Base-by-base conservation (phyloP, 2,329 filamentous ascomycete species). In the Diaporthe australafricana region DNA sequence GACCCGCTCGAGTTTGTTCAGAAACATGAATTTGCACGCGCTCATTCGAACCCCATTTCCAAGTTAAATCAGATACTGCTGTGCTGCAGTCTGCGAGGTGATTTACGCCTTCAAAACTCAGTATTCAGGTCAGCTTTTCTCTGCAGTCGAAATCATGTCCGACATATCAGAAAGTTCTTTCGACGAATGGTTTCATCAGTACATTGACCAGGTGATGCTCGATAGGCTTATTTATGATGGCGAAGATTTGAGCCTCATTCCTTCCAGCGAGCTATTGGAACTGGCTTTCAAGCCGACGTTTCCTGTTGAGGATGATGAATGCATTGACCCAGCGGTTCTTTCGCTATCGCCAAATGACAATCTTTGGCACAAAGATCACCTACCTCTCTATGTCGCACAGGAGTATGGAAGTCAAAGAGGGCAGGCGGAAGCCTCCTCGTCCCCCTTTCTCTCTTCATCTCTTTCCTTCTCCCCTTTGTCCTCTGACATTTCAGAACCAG, bases 11-110 rank as follows among this genome's bases (percentile, higher is more conserved):
- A 42, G 1, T 1, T 4, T 1, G 2, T 3, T 20, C 6, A 16
- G 1, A n/a, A n/a, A 9, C 8, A 1, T 20, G 22, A 1, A 8
- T 27, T 5, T 3, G 16, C n/a, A 27, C 3, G 7, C 3, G 5
- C 38, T 9, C 8, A 25, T 1, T 62, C 25, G 27, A 5, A 4
- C 9, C 7, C 5, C 0, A 16, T 0, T 45, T 11, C 35, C 20
- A 38, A 32, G 2, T n/a, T 35, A 17, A 14, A 35, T 14, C 1
- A 12, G 22, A 2, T 48, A 25, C 8, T 22, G 9, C 30, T 4
- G 6, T 55, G 32, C 32, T n/a, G 17, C 7, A 22, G 20, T 22
- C 17, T 35, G 9, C 8, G 20, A 35, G 30, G 30, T 35, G n/a
- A 25, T n/a, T n/a, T n/a, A n/a, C n/a, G n/a, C n/a, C n/a, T n/a